phyloP scores from a whole-genome alignment of 257 asterid species.

The Misopates orontium region DNA sequence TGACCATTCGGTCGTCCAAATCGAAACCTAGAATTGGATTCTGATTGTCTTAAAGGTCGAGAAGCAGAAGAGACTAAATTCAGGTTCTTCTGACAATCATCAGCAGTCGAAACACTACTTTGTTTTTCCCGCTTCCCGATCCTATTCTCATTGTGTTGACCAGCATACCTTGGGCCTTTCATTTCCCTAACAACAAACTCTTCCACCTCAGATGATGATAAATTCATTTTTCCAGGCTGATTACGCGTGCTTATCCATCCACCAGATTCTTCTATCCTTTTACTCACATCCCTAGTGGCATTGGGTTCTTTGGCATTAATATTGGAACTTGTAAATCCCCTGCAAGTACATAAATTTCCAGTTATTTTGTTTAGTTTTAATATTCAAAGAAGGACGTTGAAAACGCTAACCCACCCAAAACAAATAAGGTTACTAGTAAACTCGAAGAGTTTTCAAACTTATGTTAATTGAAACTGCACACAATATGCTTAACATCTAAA shows the following conservation, averaged over 20 bases:
- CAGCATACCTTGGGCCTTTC: constrained; percentile 25
- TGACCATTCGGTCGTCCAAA: constrained; percentile 35
- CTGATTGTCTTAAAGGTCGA: constrained; percentile 42
- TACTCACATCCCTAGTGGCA: constrained; percentile 29
- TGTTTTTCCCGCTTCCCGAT: constrained; percentile 42
- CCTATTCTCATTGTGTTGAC: constrained; percentile 36
- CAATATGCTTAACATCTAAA: constrained; percentile 7
- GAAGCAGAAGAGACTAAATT: constrained; percentile 38
- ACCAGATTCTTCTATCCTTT: constrained; percentile 39
- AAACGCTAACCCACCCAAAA: background rate
- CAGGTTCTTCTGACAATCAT: constrained; percentile 22
- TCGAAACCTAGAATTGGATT: constrained; percentile 37
- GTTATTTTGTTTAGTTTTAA: constrained; percentile 4
- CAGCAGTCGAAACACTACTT: constrained; percentile 30
- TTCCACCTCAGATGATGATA: constrained; percentile 34
- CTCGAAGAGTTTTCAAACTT: background rate
- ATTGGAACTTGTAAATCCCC: constrained; percentile 37
- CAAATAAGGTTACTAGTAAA: background rate
- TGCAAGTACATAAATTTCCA: constrained; percentile 36
- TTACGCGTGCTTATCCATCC: constrained; percentile 65
- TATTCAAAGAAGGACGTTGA: background rate
- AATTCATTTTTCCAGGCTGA: constrained; percentile 34
- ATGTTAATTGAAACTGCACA: constrained; percentile 18
- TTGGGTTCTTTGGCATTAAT: constrained; percentile 40
- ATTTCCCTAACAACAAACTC: constrained; percentile 26